A percentile compares a stretch with the other conserved stretches of the same genome.
Conservation (phyloP, 176 grass and related monocot species). For the Oryza nivara region DNA sequence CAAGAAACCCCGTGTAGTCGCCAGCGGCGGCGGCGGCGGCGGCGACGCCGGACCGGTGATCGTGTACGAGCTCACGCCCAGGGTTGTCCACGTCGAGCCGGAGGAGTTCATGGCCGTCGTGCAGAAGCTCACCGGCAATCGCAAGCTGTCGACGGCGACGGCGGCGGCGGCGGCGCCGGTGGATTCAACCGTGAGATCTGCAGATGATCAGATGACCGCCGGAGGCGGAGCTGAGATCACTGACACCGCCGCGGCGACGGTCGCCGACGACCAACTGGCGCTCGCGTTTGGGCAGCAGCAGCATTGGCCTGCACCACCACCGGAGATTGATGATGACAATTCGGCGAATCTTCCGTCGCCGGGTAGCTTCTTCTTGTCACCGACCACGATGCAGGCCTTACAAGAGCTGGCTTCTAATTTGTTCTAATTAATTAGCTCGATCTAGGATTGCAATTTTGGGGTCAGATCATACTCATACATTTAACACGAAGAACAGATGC, state of each 20-base stretch:
- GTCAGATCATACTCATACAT: neutral
- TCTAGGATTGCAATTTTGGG: neutral
- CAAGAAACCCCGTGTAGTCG: slow-evolving; percentile 9
- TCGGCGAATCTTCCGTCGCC: neutral
- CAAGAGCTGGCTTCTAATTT: no score
- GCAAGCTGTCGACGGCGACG: neutral
- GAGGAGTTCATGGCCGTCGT: slow-evolving; percentile 68
- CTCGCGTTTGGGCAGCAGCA: slow-evolving; percentile 27
- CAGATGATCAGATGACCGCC: no score
- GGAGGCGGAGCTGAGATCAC: neutral
- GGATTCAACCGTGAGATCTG: neutral
- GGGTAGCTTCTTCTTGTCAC: no score
- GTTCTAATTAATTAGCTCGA: no score
- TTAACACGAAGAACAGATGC: no score
- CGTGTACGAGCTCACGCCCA: slow-evolving; percentile 56
- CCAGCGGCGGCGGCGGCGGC: neutral
- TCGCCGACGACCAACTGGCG: neutral
- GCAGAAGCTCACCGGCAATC: slow-evolving; percentile 57
- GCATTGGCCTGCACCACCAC: neutral
- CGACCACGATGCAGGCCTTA: no score
- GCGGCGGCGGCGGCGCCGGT: no score
- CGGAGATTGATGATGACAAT: neutral
- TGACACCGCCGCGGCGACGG: neutral
- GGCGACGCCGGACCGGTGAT: slow-evolving; percentile 43
- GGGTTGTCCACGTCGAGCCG: slow-evolving; percentile 47